These are phyloP conservation scores for Letharia lupina DNA, from an alignment of 495 filamentous ascomycete species.

Conservation along the genomic window DNA sequence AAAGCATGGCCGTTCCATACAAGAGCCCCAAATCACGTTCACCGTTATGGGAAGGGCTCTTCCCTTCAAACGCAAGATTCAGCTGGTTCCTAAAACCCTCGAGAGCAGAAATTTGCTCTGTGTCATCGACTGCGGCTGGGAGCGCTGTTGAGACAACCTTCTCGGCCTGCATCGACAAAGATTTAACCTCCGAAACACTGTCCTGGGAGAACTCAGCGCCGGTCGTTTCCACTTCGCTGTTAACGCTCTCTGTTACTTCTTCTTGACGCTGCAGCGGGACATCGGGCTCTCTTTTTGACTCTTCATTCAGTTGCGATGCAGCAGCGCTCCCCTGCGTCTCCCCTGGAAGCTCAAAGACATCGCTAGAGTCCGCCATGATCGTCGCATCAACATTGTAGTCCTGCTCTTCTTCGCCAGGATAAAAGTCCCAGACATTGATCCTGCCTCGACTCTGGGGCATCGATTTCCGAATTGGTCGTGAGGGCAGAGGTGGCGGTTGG, in stretches of 20 bases:
- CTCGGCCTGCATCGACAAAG: neutral
- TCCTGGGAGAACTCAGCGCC: neutral
- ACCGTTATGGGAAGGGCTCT: neutral
- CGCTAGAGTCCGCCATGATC: neutral
- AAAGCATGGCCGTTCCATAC: neutral
- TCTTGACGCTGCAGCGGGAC: neutral
- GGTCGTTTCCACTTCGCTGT: neutral
- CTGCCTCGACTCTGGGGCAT: neutral
- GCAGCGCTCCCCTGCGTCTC: neutral
- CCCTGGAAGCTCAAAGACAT: neutral
- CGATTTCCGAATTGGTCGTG: neutral
- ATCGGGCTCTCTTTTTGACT: neutral
- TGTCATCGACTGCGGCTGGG: neutral
- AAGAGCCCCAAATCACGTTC: neutral
- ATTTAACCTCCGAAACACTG: neutral
- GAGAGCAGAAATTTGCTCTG: neutral
- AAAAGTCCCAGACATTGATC: conserved; percentile 8
- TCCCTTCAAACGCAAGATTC: neutral
- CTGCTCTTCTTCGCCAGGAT: conserved; percentile 7
- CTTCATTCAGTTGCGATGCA: neutral
- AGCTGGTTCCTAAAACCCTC: neutral
- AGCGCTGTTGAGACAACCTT: neutral
- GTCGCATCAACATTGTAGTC: neutral
- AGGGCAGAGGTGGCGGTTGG: conserved; percentile 1
- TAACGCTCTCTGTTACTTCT: neutral